A percentile compares a stretch with the other conserved stretches of the same genome.
Conservation (phyloP, 371 early-diverging fungal genomes). For the Mortierella sp. region DNA sequence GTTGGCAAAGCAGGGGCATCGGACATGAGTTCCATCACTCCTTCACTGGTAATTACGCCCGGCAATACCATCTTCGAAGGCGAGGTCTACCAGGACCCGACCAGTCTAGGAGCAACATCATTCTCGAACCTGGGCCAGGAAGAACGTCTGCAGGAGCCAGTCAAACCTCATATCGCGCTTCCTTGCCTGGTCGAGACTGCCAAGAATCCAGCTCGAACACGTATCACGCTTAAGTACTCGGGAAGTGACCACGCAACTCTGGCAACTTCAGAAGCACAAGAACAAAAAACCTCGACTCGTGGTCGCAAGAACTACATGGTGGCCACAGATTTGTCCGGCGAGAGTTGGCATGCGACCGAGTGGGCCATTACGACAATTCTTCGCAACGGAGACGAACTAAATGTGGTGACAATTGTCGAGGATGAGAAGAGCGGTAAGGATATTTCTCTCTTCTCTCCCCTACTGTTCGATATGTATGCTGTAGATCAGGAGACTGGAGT, state of each 20-base stretch:
- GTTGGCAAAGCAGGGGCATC: background rate
- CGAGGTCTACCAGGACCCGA: conserved; percentile 28
- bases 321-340: conserved; percentile 44
- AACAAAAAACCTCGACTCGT: conserved; percentile 52
- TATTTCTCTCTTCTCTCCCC: background rate
- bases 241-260: conserved; percentile 44
- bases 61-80: conserved; percentile 1
- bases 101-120: conserved; percentile 12
- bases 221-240: conserved; percentile 44
- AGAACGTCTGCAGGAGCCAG: conserved; percentile 46
- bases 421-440: conserved; percentile 54
- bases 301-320: conserved; percentile 55
- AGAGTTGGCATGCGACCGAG: conserved; percentile 55
- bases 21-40: background rate
- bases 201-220: conserved; percentile 47
- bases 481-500: background rate
- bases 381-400: conserved; percentile 66
- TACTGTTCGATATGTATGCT: background rate
- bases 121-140: conserved; percentile 16
- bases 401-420: conserved; percentile 67
- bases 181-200: conserved; percentile 52
- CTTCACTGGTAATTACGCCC: background rate
- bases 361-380: conserved; percentile 69
- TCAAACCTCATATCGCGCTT: conserved; percentile 47
- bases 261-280: conserved; percentile 21